phyloP scores from a whole-genome alignment of 2,329 filamentous ascomycete genomes.

The Pseudogymnoascus sp. region DNA sequence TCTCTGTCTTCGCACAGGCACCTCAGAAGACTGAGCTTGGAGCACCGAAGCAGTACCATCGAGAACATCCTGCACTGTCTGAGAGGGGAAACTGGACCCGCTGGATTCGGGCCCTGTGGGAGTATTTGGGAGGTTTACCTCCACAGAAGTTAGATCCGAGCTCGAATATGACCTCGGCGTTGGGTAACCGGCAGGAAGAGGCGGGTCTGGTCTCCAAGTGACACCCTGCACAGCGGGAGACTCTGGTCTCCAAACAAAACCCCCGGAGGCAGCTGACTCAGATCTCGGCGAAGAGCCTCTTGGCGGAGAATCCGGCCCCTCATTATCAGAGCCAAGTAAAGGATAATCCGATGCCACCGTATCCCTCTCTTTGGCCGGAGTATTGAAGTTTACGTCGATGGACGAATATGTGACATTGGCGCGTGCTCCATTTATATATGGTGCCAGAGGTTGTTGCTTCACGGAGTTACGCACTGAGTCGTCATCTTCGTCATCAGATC shows the following conservation, averaged over 20 bases:
- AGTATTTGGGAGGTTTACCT: not conserved
- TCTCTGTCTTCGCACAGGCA: not conserved
- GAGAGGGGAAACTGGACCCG: not conserved
- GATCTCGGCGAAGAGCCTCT: not conserved
- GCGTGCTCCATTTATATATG: not conserved
- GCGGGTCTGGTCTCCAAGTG: not conserved
- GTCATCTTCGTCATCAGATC: not conserved
- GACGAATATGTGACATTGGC: not conserved
- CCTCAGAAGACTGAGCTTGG: not conserved
- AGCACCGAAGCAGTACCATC: not conserved
- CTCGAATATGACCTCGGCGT: slow-evolving; percentile 2
- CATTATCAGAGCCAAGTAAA: not conserved
- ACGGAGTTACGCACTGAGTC: not conserved
- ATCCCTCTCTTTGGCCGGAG: not conserved
- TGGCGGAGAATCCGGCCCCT: not conserved
- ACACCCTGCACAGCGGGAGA: not conserved
- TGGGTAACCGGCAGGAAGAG: not conserved
- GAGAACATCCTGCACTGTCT: not conserved
- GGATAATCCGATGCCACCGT: not conserved
- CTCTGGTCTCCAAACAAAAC: not conserved
- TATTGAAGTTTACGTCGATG: not conserved
- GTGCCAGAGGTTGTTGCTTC: too few relatives aligned
- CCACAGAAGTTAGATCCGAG: slow-evolving; percentile 7
- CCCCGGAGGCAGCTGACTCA: not conserved
- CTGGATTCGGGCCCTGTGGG: not conserved